phyloP scores from a whole-genome alignment of 2,329 filamentous ascomycete species.

The Neoarthrinium moseri region DNA sequence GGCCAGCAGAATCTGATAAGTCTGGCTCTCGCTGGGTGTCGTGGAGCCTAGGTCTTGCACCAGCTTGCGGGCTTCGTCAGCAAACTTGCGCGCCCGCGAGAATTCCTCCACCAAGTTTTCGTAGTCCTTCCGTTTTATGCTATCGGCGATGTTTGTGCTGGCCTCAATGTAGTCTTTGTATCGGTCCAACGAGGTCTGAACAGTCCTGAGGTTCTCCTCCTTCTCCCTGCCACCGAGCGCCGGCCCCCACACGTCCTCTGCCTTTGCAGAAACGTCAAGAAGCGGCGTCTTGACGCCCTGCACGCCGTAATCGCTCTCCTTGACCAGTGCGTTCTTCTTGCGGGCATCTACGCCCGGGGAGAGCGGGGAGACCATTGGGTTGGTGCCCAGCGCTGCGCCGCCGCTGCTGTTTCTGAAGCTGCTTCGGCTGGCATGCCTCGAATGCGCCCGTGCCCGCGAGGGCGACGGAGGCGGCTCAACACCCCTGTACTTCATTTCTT shows the following conservation, averaged over 20 bases:
- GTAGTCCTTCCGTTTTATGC: conserved; percentile 88
- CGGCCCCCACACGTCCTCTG: conserved; percentile 96
- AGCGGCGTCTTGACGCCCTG: conserved; percentile 85
- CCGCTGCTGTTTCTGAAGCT: conserved; percentile 58
- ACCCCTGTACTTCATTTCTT: conserved; percentile 84
- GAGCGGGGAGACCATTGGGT: conserved; percentile 35
- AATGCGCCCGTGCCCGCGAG: conserved; percentile 49
- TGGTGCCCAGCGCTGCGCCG: conserved; percentile 35
- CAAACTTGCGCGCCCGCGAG: conserved; percentile 75
- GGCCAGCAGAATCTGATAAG: conserved; percentile 84
- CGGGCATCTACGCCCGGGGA: conserved; percentile 50
- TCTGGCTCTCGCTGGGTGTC: conserved; percentile 71
- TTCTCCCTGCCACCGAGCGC: conserved; percentile 88
- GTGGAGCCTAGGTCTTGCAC: conserved; percentile 54
- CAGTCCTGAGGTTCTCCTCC: conserved; percentile 79
- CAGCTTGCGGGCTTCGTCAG: conserved; percentile 73
- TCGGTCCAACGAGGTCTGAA: conserved; percentile 73
- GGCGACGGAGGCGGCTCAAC: conserved; percentile 48
- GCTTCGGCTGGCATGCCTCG: conserved; percentile 65
- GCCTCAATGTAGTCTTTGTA: conserved; percentile 82
- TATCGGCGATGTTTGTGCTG: conserved; percentile 73
- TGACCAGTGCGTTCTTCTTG: conserved; percentile 86
- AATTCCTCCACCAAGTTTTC: conserved; percentile 87
- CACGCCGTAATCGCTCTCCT: conserved; percentile 90
- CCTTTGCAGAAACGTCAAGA: conserved; percentile 87